Conservation (phyloP, 2,329 filamentous ascomycete species). For the Exophiala alcalophila region DNA sequence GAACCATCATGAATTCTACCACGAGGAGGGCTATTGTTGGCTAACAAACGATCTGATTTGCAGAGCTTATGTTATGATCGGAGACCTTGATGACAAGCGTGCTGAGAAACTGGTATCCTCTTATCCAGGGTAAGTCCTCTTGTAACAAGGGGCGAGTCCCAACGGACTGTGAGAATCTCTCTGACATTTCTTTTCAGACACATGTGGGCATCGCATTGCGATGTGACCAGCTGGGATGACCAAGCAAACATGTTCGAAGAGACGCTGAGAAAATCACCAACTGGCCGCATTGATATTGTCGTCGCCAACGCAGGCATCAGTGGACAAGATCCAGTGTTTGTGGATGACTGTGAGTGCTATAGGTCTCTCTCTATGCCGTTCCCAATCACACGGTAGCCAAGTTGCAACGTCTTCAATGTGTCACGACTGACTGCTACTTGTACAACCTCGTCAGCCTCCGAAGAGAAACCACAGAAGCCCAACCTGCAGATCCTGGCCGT, state of each 20-base stretch:
- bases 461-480: slow-evolving; percentile 8
- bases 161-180: too few relatives aligned
- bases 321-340: slow-evolving; percentile 35
- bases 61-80: slow-evolving; percentile 25
- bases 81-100: slow-evolving; percentile 41
- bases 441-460: background rate
- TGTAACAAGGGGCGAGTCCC: background rate
- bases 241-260: slow-evolving; percentile 62
- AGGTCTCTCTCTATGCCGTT: background rate
- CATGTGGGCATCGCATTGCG: slow-evolving; percentile 33
- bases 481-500: slow-evolving; percentile 37
- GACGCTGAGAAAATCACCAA: slow-evolving; percentile 52
- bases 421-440: background rate
- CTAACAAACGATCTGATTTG: slow-evolving; percentile 3
- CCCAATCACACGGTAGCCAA: background rate
- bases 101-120: slow-evolving; percentile 23
- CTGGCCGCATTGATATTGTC: slow-evolving; percentile 58
- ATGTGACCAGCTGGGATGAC: slow-evolving; percentile 64
- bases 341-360: slow-evolving; percentile 8
- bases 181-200: background rate
- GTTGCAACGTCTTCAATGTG: too few relatives aligned
- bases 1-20: background rate
- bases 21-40: too few relatives aligned
- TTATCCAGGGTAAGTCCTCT: slow-evolving; percentile 1
- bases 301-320: slow-evolving; percentile 65